Evolutionary conservation across 2,329 filamentous ascomycete species (phyloP).

Genomic region (Ceratocystis smalleyi): DNA sequence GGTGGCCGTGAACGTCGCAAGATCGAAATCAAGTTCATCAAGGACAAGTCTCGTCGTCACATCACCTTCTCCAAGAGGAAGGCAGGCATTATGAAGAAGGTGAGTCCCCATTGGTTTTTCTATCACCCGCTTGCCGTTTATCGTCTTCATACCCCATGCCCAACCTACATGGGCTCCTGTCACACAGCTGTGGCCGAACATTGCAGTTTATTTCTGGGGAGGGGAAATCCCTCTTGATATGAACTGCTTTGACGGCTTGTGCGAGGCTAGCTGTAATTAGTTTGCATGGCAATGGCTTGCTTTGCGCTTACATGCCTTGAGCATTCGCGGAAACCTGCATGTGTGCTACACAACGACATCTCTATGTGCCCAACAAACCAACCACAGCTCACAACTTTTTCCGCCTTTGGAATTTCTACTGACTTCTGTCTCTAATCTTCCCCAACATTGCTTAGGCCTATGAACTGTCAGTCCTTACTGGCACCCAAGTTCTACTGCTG

Average conservation of each 20-base stretch:
- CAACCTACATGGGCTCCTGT: not conserved
- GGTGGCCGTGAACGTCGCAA: slow-evolving; percentile 93
- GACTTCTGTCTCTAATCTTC: slow-evolving; percentile 13
- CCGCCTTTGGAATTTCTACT: slow-evolving; percentile 9
- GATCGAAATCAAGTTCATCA: slow-evolving; percentile 99
- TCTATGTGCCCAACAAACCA: not conserved
- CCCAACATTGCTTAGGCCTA: slow-evolving; percentile 51
- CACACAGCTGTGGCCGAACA: not conserved
- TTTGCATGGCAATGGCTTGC: not conserved
- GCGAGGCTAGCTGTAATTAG: not conserved
- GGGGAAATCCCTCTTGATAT: not conserved
- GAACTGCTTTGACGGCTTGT: not conserved
- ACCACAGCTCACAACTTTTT: not conserved
- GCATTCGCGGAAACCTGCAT: not conserved
- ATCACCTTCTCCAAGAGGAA: slow-evolving; percentile 99
- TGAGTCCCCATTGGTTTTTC: slow-evolving; percentile 30
- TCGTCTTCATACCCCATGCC: not conserved
- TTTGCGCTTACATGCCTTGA: not conserved
- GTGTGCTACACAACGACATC: not conserved
- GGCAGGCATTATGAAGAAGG: slow-evolving; percentile 99
- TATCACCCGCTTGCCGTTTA: not conserved
- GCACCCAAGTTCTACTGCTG: slow-evolving; percentile 89
- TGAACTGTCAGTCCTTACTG: slow-evolving; percentile 90
- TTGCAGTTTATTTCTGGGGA: not conserved
- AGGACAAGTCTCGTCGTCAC: slow-evolving; percentile 97